Evolutionary conservation across 306 rosid species (phyloP), one percentile per base, ranked within the genome.

Genomic region (Oxytropis ochrocephala): DNA sequence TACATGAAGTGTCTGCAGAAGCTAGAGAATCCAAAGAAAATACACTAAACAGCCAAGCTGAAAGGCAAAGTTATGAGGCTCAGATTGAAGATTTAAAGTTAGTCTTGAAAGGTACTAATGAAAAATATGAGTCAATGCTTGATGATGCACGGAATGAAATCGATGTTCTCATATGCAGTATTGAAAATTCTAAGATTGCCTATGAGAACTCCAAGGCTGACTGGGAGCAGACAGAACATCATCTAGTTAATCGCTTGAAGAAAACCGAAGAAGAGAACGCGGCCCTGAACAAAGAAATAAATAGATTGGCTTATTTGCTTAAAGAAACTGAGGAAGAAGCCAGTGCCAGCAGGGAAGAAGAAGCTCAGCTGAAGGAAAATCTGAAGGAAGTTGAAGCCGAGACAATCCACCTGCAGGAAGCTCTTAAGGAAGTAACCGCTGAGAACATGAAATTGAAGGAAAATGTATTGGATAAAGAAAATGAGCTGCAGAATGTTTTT

Each of bases 351-450:
- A 78, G 77, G 80, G 95, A 90, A 70, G 96, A 91, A 76, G 99
- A 88, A 86, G 82, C 85, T 30, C 96, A 81, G 73, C 80, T 91
- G 75, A 87, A 84, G 84, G 96, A 91, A 59, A 85, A 80, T 75
- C 75, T 94, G 75, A 89, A 88, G 83, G 96, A 94, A 84, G 99
- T 91, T 48, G 97, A 91, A 82, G 73, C 97, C 10, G 99, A 94
- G 85, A 89, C 80, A 27, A 87, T 91, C 62, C 85, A 87, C 64
- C 85, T 94, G 84, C 99, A 94, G 87, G 97, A 91, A 85, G 80
- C 95, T 53, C 91, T 94, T 16, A 87, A 86, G 67, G 85, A 87
- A 81, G 81, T 83, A 39, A 87, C 86, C 59, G 64, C 84, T 7
- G 95, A 91, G 79, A 85, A 80, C 87, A 72, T 86, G 91, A 94